Percentiles rank a stretch among this genome's conserved stretches.
Conservation (phyloP, 1,284 basidiomycete species). For the Tylopilus orsonianus region DNA sequence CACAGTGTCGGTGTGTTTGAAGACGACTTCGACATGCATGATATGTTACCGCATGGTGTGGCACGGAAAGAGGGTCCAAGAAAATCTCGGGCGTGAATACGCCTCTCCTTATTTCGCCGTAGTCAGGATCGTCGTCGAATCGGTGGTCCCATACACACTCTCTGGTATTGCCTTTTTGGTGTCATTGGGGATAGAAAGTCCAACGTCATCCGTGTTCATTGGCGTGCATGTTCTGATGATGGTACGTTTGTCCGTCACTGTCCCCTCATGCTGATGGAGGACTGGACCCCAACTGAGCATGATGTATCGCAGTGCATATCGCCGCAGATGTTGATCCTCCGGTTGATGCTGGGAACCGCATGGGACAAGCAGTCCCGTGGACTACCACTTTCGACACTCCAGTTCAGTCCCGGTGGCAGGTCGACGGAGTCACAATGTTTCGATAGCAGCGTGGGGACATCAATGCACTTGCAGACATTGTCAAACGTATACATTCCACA, state of each 20-base stretch:
- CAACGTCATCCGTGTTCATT: too few species aligned
- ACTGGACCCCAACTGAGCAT: neutral
- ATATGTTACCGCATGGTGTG: neutral
- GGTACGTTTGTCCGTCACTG: too few species aligned
- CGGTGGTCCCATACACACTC: too few species aligned
- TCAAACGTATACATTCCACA: slow-evolving; percentile 4
- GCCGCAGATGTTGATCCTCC: slow-evolving; percentile 23
- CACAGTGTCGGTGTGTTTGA: neutral
- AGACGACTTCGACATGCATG: neutral
- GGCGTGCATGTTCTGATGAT: too few species aligned
- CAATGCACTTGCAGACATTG: slow-evolving; percentile 5
- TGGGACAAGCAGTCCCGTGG: slow-evolving; percentile 2
- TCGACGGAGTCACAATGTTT: neutral
- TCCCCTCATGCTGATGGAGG: too few species aligned
- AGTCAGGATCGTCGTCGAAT: too few species aligned
- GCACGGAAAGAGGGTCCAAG: neutral
- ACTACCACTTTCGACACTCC: neutral
- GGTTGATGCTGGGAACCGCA: slow-evolving; percentile 8
- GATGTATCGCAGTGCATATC: slow-evolving; percentile 25
- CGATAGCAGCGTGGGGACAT: neutral
- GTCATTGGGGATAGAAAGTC: too few species aligned
- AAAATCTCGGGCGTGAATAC: neutral
- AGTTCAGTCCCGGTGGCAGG: slow-evolving; percentile 6
- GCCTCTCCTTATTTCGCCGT: neutral
- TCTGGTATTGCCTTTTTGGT: too few species aligned